phyloP scores from a whole-genome alignment of 805 yeast genomes.

The Candida insectalens region DNA sequence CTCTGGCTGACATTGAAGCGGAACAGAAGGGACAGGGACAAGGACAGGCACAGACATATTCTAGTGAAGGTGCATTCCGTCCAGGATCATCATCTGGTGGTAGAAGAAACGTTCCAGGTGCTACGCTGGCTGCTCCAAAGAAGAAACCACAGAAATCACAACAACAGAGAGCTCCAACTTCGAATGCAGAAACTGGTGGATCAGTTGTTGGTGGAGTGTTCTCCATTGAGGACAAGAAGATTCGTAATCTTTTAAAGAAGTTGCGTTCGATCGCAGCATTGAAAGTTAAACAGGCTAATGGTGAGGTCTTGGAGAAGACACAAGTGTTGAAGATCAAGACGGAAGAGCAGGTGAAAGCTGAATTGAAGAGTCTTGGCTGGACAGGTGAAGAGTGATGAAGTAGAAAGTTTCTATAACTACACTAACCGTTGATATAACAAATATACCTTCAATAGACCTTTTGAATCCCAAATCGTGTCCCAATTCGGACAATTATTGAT shows the following conservation, averaged over 20 bases:
- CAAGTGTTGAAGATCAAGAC: slow-evolving; percentile 84
- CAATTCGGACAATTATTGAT: too few species aligned
- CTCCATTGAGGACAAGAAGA: slow-evolving; percentile 84
- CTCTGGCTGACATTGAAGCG: slow-evolving; percentile 51
- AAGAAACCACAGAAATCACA: too few species aligned
- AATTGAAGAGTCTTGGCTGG: slow-evolving; percentile 68
- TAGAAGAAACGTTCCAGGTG: slow-evolving; percentile 48
- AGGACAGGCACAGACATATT: neutral
- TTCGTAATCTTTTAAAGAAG: slow-evolving; percentile 83
- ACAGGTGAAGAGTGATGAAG: slow-evolving; percentile 2
- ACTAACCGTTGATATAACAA: too few species aligned
- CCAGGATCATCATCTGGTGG: too few species aligned
- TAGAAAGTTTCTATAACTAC: neutral
- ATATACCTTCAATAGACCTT: too few species aligned
- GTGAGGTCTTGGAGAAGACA: slow-evolving; percentile 85
- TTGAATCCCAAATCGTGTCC: too few species aligned
- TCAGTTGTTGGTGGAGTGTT: slow-evolving; percentile 53
- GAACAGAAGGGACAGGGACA: slow-evolving; percentile 11
- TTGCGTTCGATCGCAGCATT: slow-evolving; percentile 90
- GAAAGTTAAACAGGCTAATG: slow-evolving; percentile 73
- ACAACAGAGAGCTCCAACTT: too few species aligned
- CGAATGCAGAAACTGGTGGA: slow-evolving; percentile 8
- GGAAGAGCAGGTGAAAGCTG: slow-evolving; percentile 71
- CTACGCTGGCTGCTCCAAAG: too few species aligned
- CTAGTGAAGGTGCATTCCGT: too few species aligned